These are phyloP conservation scores for Aphanomyces astaci DNA, from an alignment of 352 stramenopile species.

Conservation along the genomic window DNA sequence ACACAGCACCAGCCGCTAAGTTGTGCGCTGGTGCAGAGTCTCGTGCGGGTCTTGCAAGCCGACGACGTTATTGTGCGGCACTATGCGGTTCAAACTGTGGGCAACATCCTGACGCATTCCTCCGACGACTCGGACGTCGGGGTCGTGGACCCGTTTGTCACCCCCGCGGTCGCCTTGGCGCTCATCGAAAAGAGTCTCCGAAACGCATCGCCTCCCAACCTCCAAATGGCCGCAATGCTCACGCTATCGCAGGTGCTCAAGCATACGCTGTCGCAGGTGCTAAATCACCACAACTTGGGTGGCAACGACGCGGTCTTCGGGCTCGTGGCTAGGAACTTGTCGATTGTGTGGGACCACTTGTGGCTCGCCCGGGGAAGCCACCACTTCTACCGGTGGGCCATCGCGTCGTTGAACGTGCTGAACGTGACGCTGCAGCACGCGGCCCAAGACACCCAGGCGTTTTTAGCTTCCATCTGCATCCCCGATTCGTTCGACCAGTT, in stretches of 20 bases:
- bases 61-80: constrained; percentile 36
- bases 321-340: constrained; percentile 39
- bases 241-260: constrained; percentile 46
- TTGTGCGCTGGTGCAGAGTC: constrained; percentile 26
- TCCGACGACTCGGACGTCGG: constrained; percentile 28
- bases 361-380: not conserved
- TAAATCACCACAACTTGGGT: constrained; percentile 26
- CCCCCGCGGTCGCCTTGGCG: constrained; percentile 33
- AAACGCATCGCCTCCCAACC: constrained; percentile 4
- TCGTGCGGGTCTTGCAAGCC: constrained; percentile 39
- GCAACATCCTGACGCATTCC: constrained; percentile 56
- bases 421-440: constrained; percentile 42
- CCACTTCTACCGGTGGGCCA: constrained; percentile 31
- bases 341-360: constrained; percentile 10
- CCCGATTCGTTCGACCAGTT: not conserved
- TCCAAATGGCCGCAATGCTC: constrained; percentile 42
- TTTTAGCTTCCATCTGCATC: not conserved
- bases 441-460: not conserved
- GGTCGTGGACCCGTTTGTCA: constrained; percentile 34
- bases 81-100: constrained; percentile 48
- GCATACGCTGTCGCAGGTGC: constrained; percentile 35
- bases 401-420: constrained; percentile 55
- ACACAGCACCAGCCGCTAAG: constrained; percentile 44
- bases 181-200: constrained; percentile 33
- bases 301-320: constrained; percentile 35